Base-by-base conservation (phyloP, 1,139 yeast species). In the Trichomonascaceae sp. region DNA sequence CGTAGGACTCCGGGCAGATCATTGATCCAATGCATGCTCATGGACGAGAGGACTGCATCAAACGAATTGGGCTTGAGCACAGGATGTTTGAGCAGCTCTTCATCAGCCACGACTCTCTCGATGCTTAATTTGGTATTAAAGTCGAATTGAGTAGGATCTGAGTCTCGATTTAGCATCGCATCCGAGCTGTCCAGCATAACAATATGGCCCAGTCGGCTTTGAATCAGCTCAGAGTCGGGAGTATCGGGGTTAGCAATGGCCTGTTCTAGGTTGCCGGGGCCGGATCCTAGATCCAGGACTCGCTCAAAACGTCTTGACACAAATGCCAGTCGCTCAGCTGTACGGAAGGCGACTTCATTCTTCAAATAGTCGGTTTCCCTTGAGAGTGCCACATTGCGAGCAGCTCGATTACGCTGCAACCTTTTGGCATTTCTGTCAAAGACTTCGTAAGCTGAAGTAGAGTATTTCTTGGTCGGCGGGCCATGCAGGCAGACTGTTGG, bases 11-110 rank as follows among this genome's bases (percentile, higher is more conserved):
- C 64, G 0, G 93, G 93, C 17, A 82, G 64, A 46, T 82, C 89
- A 48, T 82, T 82, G 37, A 81, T 74, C 94, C 94, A 82, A 52
- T 82, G 93, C 52, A 82, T 52, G 20, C 82, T 70, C 47, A 81
- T 57, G 49, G 79, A 80, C 2, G 89, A 76, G 3, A 82, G 52
- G 2, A 81, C 79, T 1, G 85, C 80, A 54, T 81, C 92, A 47
- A 65, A 79, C 26, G 67, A 59, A 39, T 71, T 43, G 2, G 46
- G 37, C 20, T 39, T 34, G 13, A 46, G 40, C 13, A 23, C 29
- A n/a, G 30, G 30, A 5, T 31, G 36, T 9, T 36, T 38, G 27
- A 52, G 32, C 17, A 37, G 31, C 52, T 82, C 93, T 49, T 81
- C 93, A 49, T 82, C 92, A 1, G 69, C 71, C 8, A 69, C 74